A percentile compares a stretch with the other conserved stretches of the same genome.
Evolutionary conservation across 176 grass and related monocot species (phyloP).

Genomic region (Oryza glumipatula): DNA sequence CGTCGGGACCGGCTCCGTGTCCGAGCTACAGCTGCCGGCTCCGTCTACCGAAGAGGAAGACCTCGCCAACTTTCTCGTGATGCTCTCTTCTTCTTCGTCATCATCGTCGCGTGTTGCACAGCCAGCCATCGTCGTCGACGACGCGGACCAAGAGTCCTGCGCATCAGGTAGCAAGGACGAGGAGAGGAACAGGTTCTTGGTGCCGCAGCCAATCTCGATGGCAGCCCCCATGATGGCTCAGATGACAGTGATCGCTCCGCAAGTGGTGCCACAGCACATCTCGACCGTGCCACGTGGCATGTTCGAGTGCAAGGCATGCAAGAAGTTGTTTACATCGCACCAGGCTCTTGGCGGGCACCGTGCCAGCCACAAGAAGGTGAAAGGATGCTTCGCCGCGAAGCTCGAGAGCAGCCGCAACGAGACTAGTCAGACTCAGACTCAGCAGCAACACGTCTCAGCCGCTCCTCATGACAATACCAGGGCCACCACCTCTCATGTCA

Average conservation of each 20-base stretch:
- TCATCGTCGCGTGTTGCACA: not conserved
- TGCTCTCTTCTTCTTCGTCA: conserved; percentile 45
- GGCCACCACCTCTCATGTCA: not conserved
- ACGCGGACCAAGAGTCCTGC: conserved; percentile 45
- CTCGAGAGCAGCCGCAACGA: conserved; percentile 37
- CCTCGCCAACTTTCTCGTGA: conserved; percentile 67
- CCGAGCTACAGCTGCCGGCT: not conserved
- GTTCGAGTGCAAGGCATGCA: conserved; percentile 87
- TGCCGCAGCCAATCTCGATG: conserved; percentile 28
- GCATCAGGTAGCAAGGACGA: conserved; percentile 41
- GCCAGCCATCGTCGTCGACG: not conserved
- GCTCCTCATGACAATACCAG: not conserved
- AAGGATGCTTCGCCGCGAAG: conserved; percentile 79
- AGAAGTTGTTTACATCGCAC: conserved; percentile 84
- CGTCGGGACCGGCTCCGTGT: not conserved
- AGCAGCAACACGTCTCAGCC: not conserved
- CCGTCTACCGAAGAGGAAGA: conserved; percentile 63
- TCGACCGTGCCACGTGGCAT: conserved; percentile 44
- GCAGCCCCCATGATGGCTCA: not conserved
- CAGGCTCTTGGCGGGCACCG: conserved; percentile 88
- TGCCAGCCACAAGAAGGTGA: conserved; percentile 90
- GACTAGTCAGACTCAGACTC: not conserved
- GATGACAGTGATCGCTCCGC: not conserved
- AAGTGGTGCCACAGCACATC: conserved; percentile 16
- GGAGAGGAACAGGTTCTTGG: conserved; percentile 6